Evolutionary conservation across 352 stramenopile genomes (phyloP).

Genomic region (Albugo candida): DNA sequence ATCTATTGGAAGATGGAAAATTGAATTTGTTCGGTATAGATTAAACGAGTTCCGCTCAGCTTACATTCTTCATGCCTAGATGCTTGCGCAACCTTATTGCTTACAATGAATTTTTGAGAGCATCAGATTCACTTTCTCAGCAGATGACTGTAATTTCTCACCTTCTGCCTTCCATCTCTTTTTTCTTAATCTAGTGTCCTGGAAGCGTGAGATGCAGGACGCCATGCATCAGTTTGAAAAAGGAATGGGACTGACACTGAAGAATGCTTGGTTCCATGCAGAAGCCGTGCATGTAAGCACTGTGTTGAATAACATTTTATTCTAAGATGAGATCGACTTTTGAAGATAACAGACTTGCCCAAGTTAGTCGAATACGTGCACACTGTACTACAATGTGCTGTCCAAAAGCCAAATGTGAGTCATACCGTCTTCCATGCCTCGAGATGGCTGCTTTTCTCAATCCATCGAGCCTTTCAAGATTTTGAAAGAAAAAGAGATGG

Average conservation of each 20-base stretch:
- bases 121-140: too few species aligned
- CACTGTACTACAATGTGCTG: conserved; percentile 59
- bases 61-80: conserved; percentile 10
- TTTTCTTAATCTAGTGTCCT: background rate
- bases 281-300: conserved; percentile 58
- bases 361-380: conserved; percentile 77
- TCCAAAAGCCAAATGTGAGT: conserved; percentile 38
- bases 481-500: background rate
- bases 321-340: background rate
- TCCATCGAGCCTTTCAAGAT: background rate
- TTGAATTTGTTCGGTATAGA: conserved; percentile 49
- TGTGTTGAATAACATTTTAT: background rate
- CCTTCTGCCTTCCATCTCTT: conserved; percentile 1
- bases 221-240: conserved; percentile 74
- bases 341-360: conserved; percentile 76
- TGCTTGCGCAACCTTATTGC: conserved; percentile 66
- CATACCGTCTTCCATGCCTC: background rate
- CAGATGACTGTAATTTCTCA: background rate
- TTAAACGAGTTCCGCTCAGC: background rate
- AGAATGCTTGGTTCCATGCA: conserved; percentile 80
- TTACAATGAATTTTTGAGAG: conserved; percentile 61
- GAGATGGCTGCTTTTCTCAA: background rate
- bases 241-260: conserved; percentile 71
- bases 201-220: conserved; percentile 38
- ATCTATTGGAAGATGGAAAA: conserved; percentile 81